A percentile compares a stretch with the other conserved stretches of the same genome.
phyloP scores from a whole-genome alignment of 148 eudicot species.

The Diospyros kaki region DNA sequence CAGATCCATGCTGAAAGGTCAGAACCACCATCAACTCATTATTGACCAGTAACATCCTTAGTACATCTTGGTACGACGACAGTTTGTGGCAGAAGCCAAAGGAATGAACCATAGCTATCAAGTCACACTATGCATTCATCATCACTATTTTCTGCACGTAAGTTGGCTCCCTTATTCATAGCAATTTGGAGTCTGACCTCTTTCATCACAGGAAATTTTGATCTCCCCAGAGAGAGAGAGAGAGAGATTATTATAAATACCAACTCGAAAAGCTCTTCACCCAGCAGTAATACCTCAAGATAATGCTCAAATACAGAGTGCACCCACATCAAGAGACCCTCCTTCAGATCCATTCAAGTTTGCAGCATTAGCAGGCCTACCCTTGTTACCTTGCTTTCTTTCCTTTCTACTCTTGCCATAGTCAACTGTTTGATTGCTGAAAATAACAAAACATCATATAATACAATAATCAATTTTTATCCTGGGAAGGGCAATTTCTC shows the following conservation, averaged over 20 bases:
- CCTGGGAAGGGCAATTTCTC: not conserved
- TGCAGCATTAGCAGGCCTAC: constrained; percentile 20
- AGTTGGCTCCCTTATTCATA: not conserved
- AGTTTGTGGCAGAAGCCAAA: not conserved
- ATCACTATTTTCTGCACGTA: not conserved
- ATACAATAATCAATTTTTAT: not conserved
- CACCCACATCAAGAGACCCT: constrained; percentile 66
- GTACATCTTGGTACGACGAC: not conserved
- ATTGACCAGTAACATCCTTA: constrained; percentile 10
- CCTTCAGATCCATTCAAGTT: constrained; percentile 33
- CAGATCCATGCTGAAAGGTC: not conserved
- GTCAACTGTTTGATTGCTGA: constrained; percentile 47
- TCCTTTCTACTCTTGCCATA: constrained; percentile 51
- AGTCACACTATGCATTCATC: not conserved
- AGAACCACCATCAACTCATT: not conserved
- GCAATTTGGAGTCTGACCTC: too few relatives aligned
- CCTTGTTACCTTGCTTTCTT: constrained; percentile 64
- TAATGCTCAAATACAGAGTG: constrained; percentile 61
- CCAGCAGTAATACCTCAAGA: constrained; percentile 23
- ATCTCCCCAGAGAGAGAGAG: not conserved
- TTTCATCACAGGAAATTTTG: not conserved
- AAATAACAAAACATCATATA: constrained; percentile 4
- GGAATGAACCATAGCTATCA: not conserved
- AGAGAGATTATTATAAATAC: not conserved
- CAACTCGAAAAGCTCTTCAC: constrained; percentile 6